Evolutionary conservation across 805 yeast genomes (phyloP).

Genomic region (Hanseniaspora vineae): DNA sequence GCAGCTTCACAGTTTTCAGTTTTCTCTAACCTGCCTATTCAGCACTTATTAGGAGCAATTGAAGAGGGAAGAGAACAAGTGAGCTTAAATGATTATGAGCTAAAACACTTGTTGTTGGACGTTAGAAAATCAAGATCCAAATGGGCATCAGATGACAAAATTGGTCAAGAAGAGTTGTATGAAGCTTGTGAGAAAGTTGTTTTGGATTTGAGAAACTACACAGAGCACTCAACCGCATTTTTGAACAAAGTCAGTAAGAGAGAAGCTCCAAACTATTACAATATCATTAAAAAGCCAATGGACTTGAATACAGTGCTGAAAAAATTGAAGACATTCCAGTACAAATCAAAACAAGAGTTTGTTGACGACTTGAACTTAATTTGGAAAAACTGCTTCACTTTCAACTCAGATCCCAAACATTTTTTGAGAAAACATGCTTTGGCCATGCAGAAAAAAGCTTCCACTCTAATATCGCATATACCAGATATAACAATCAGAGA

Average conservation of each 20-base stretch:
- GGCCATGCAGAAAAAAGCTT: conserved; percentile 89
- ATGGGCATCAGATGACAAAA: conserved; percentile 92
- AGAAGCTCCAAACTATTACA: conserved; percentile 94
- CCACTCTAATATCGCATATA: conserved; percentile 62
- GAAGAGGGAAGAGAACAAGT: conserved; percentile 70
- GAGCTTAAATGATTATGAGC: conserved; percentile 64
- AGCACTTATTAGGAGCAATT: conserved; percentile 66
- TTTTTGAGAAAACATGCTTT: conserved; percentile 82
- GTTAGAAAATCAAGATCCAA: conserved; percentile 91
- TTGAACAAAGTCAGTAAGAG: conserved; percentile 91
- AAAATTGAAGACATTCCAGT: conserved; percentile 71
- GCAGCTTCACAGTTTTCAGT: background rate
- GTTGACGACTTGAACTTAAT: conserved; percentile 92
- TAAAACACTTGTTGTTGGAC: conserved; percentile 75
- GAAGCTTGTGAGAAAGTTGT: conserved; percentile 97
- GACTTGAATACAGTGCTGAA: conserved; percentile 90
- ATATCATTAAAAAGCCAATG: conserved; percentile 87
- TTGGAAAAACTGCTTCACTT: conserved; percentile 88
- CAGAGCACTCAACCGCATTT: conserved; percentile 95
- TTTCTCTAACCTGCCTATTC: conserved; percentile 56
- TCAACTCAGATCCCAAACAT: conserved; percentile 90
- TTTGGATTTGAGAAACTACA: conserved; percentile 73
- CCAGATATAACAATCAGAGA: conserved; percentile 79
- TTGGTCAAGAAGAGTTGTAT: conserved; percentile 95
- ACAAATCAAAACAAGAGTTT: conserved; percentile 74